These are phyloP conservation scores for Paragyromitra xinjiangensis DNA, from an alignment of 495 filamentous ascomycete species.

Conservation along the genomic window DNA sequence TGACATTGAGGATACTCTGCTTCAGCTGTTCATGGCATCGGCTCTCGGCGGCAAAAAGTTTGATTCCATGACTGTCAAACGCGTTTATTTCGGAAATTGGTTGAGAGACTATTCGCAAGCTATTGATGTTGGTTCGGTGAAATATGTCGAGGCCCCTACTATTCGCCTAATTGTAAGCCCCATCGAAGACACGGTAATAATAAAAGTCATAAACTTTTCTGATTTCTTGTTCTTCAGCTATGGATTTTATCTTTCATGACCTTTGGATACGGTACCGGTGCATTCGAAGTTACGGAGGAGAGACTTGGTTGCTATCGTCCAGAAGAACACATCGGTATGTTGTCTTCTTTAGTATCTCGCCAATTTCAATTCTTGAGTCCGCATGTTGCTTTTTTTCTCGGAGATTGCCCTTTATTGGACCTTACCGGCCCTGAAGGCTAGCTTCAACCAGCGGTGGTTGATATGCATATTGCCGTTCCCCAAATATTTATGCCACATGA, in stretches of 20 bases:
- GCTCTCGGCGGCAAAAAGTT: constrained; percentile 85
- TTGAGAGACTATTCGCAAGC: constrained; percentile 83
- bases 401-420: background rate
- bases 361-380: background rate
- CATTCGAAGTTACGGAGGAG: constrained; percentile 90
- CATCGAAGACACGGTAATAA: constrained; percentile 57
- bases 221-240: constrained; percentile 44
- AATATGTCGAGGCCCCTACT: constrained; percentile 85
- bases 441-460: too few species aligned
- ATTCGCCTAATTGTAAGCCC: constrained; percentile 73
- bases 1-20: constrained; percentile 90
- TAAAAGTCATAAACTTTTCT: background rate
- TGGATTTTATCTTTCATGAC: constrained; percentile 69
- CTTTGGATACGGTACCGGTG: constrained; percentile 84
- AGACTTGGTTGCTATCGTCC: constrained; percentile 88
- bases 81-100: constrained; percentile 93
- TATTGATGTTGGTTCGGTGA: constrained; percentile 87
- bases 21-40: constrained; percentile 77
- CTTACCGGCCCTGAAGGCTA: background rate
- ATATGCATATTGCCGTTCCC: background rate
- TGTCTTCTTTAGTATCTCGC: background rate
- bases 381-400: background rate
- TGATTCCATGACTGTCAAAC: constrained; percentile 83
- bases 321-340: constrained; percentile 78
- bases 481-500: background rate